phyloP scores from a whole-genome alignment of 768 basidiomycete species.

The Psilocybe cyanescens region DNA sequence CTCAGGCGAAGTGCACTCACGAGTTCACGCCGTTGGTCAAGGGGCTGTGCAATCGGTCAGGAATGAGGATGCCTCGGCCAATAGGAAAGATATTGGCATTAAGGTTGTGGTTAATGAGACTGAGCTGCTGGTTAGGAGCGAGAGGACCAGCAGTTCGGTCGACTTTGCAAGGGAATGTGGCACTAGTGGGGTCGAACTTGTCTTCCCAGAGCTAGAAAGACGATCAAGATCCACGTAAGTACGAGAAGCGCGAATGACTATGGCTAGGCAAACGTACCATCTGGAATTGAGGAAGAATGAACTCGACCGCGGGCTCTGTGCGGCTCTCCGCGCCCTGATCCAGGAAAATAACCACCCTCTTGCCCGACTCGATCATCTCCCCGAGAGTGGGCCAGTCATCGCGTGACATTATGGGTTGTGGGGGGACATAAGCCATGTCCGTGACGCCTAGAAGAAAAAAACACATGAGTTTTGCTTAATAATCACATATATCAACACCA shows the following conservation, averaged over 20 bases:
- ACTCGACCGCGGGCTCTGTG: conserved; percentile 36
- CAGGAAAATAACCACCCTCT: conserved; percentile 63
- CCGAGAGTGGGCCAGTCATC: conserved; percentile 67
- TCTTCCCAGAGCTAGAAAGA: conserved; percentile 54
- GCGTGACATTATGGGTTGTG: conserved; percentile 42
- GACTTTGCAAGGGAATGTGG: conserved; percentile 55
- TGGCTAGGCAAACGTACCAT: conserved; percentile 40
- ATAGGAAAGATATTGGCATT: conserved; percentile 42
- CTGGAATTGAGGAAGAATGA: conserved; percentile 59
- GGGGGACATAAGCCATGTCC: conserved; percentile 53
- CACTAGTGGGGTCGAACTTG: conserved; percentile 50
- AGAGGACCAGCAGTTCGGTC: conserved; percentile 55
- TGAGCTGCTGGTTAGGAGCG: conserved; percentile 50
- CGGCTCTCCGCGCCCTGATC: conserved; percentile 48
- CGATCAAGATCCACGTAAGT: neutral
- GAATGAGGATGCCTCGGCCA: conserved; percentile 37
- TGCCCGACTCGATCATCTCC: conserved; percentile 57
- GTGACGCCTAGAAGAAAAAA: conserved; percentile 33
- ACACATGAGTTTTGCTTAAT: neutral
- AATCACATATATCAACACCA: neutral
- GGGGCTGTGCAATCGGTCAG: conserved; percentile 36
- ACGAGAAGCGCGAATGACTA: no score
- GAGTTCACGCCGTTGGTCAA: conserved; percentile 38
- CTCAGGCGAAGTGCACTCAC: conserved; percentile 27
- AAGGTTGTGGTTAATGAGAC: conserved; percentile 59